Conservation (phyloP, 805 yeast species). For the Lipomyces mesembrius region DNA sequence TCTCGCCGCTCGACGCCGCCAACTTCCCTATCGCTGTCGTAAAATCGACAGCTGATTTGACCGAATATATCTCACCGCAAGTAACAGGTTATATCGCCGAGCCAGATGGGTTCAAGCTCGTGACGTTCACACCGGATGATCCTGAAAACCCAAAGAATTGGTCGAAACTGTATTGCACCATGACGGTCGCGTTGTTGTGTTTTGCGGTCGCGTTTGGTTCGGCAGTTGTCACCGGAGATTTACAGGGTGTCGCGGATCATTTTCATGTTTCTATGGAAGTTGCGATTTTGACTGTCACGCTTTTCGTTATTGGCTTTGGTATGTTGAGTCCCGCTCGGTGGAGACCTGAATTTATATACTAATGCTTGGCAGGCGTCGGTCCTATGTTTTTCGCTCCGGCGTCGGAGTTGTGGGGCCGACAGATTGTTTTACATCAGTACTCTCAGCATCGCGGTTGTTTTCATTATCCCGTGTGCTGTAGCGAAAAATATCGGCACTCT, state of each 20-base stretch:
- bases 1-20: slow-evolving; percentile 38
- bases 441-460: slow-evolving; percentile 52
- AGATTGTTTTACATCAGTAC: slow-evolving; percentile 58
- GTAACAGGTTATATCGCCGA: slow-evolving; percentile 32
- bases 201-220: slow-evolving; percentile 70
- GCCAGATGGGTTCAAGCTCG: slow-evolving; percentile 37
- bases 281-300: slow-evolving; percentile 60
- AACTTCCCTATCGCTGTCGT: slow-evolving; percentile 38
- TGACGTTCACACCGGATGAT: slow-evolving; percentile 40
- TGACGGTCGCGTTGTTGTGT: slow-evolving; percentile 59
- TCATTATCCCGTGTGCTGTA: slow-evolving; percentile 62
- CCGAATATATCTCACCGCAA: slow-evolving; percentile 35
- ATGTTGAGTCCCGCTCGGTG: not conserved
- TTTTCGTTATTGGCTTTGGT: slow-evolving; percentile 66
- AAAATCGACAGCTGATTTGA: slow-evolving; percentile 36
- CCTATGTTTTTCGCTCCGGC: slow-evolving; percentile 65
- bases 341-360: not conserved
- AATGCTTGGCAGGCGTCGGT: slow-evolving; percentile 47
- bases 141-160: slow-evolving; percentile 45
- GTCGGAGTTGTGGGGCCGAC: slow-evolving; percentile 63
- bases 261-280: slow-evolving; percentile 63
- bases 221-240: slow-evolving; percentile 68
- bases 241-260: slow-evolving; percentile 53
- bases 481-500: slow-evolving; percentile 63
- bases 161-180: slow-evolving; percentile 54